Evolutionary conservation across 2,329 filamentous ascomycete species (phyloP).

Genomic region (Stachybotrys chartarum): DNA sequence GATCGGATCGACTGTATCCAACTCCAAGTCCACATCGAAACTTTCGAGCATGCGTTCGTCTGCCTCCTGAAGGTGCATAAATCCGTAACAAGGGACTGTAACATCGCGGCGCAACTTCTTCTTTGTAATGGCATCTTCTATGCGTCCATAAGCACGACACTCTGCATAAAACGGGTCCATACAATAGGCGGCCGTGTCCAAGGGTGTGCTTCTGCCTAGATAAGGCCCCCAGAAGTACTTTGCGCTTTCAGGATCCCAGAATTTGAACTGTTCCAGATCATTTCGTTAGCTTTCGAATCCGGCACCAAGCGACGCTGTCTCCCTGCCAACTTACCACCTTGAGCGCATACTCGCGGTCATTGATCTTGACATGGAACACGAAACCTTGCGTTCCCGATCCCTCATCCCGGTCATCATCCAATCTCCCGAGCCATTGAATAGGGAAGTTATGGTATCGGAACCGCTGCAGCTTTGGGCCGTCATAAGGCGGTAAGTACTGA

Average conservation of each 20-base stretch:
- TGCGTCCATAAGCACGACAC: constrained; percentile 13
- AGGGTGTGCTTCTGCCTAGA: constrained; percentile 5
- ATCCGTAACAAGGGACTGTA: constrained; percentile 6
- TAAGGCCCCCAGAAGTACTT: constrained; percentile 11
- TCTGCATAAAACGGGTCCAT: constrained; percentile 14
- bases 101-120: neutral
- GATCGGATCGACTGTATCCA: constrained; percentile 3
- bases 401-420: constrained; percentile 4
- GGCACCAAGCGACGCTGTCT: no score
- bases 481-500: no score
- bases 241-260: constrained; percentile 7
- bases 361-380: constrained; percentile 10
- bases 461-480: constrained; percentile 8
- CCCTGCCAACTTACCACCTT: constrained; percentile 14
- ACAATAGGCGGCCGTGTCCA: constrained; percentile 10
- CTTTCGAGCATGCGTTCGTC: constrained; percentile 4
- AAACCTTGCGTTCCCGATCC: constrained; percentile 6
- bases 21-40: constrained; percentile 5
- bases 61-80: constrained; percentile 5
- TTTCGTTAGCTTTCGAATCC: no score
- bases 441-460: constrained; percentile 9
- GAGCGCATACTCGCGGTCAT: constrained; percentile 9
- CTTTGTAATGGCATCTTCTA: constrained; percentile 2
- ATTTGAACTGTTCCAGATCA: constrained; percentile 9
- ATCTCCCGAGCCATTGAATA: constrained; percentile 12